Conservation (phyloP, 2,329 filamentous ascomycete species). For the Xylaria sp. region DNA sequence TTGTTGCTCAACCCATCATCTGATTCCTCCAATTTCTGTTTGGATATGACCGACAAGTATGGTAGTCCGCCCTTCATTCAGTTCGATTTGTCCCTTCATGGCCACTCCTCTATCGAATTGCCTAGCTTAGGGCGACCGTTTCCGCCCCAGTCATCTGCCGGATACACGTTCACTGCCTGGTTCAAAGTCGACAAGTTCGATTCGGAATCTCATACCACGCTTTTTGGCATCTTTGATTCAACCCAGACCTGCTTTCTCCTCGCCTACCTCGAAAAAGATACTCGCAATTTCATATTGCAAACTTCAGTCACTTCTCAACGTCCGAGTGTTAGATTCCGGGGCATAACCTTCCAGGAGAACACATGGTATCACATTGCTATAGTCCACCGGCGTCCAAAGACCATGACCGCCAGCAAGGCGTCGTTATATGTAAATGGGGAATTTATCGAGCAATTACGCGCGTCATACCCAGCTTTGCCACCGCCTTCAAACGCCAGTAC, state of each 20-base stretch:
- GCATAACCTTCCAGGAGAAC: constrained; percentile 77
- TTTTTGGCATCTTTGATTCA: constrained; percentile 94
- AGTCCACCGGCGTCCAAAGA: constrained; percentile 82
- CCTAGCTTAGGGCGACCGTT: constrained; percentile 86
- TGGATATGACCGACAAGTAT: constrained; percentile 79
- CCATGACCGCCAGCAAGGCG: constrained; percentile 81
- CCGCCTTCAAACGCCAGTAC: constrained; percentile 70
- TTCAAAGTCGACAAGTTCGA: constrained; percentile 90
- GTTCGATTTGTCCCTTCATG: constrained; percentile 89
- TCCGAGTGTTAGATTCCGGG: constrained; percentile 94
- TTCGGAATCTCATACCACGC: constrained; percentile 84
- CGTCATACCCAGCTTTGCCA: constrained; percentile 84
- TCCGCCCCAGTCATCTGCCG: constrained; percentile 80
- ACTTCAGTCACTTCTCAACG: constrained; percentile 88
- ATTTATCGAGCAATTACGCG: constrained; percentile 91
- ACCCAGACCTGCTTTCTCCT: constrained; percentile 94
- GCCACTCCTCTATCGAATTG: constrained; percentile 90
- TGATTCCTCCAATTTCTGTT: constrained; percentile 73
- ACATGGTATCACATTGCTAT: constrained; percentile 95
- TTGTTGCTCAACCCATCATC: constrained; percentile 67
- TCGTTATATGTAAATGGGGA: constrained; percentile 92
- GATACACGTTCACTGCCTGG: constrained; percentile 93
- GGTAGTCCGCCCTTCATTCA: constrained; percentile 87
- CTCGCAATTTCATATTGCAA: constrained; percentile 92
- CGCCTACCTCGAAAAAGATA: constrained; percentile 93